Evolutionary conservation across 2,329 filamentous ascomycete genomes (phyloP).

Genomic region (Fusarium ambrosium): DNA sequence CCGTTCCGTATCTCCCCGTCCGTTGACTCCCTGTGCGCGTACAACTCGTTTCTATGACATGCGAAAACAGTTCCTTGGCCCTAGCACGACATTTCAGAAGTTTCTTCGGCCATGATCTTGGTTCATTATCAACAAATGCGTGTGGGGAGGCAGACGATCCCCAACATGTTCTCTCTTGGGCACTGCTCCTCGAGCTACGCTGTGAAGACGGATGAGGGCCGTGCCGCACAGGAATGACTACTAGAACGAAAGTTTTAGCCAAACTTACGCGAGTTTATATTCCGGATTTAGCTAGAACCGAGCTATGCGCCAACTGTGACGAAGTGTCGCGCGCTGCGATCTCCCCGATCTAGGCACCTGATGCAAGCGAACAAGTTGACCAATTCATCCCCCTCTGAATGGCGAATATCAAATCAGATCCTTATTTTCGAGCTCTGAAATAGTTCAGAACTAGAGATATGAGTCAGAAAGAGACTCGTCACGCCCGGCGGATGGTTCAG

Average conservation of each 20-base stretch:
- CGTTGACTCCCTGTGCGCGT: not conserved
- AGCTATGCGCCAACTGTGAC: not conserved
- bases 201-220: not conserved
- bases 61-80: not conserved
- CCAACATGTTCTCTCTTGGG: not conserved
- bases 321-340: not conserved
- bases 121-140: not conserved
- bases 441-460: not conserved
- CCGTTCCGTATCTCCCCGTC: not conserved
- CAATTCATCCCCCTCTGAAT: not conserved
- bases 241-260: not conserved
- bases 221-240: not conserved
- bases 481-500: not conserved
- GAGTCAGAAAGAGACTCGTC: not conserved
- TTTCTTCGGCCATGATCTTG: too few species aligned
- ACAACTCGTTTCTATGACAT: not conserved
- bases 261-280: too few species aligned
- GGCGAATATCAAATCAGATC: not conserved
- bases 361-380: not conserved
- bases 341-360: not conserved
- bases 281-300: not conserved
- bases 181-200: not conserved
- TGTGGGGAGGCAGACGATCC: not conserved
- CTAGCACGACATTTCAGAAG: not conserved
- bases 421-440: not conserved